Evolutionary conservation across 2,329 filamentous ascomycete species (phyloP).

Genomic region (Podosphaera xanthii): DNA sequence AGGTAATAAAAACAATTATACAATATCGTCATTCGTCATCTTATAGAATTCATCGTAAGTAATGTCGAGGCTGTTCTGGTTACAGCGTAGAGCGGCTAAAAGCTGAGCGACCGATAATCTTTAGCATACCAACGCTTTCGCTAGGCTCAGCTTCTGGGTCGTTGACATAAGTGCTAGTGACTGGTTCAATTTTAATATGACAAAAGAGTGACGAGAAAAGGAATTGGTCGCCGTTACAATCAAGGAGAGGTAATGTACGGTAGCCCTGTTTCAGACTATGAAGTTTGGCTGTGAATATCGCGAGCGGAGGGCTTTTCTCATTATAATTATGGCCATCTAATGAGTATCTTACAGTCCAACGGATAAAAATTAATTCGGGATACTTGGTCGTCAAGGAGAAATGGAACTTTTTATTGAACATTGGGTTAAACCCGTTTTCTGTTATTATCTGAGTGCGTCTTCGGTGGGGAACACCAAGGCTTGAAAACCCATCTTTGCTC

Average conservation of each 20-base stretch:
- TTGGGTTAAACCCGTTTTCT: conserved; percentile 83
- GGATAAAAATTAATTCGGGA: conserved; percentile 78
- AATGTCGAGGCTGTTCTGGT: background rate
- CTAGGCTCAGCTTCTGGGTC: conserved; percentile 19
- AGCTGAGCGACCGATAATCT: conserved; percentile 31
- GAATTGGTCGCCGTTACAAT: conserved; percentile 76
- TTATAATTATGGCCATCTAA: conserved; percentile 49
- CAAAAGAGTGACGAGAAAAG: conserved; percentile 90
- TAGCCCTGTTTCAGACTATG: conserved; percentile 77
- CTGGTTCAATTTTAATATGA: conserved; percentile 45
- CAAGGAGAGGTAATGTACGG: conserved; percentile 73
- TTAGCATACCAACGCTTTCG: conserved; percentile 30
- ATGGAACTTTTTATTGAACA: conserved; percentile 58
- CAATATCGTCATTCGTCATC: background rate
- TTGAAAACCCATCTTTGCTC: conserved; percentile 37
- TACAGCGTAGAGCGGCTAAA: conserved; percentile 23
- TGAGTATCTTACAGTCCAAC: conserved; percentile 78
- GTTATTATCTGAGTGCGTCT: conserved; percentile 59
- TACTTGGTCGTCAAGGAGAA: conserved; percentile 83
- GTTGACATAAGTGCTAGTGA: conserved; percentile 33
- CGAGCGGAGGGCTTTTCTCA: conserved; percentile 41
- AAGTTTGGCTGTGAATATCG: conserved; percentile 82
- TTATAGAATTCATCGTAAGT: background rate
- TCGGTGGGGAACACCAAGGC: conserved; percentile 49
- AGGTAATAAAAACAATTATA: background rate